Evolutionary conservation across 2,329 filamentous ascomycete species (phyloP).

Genomic region (Huntiella bhutanensis): DNA sequence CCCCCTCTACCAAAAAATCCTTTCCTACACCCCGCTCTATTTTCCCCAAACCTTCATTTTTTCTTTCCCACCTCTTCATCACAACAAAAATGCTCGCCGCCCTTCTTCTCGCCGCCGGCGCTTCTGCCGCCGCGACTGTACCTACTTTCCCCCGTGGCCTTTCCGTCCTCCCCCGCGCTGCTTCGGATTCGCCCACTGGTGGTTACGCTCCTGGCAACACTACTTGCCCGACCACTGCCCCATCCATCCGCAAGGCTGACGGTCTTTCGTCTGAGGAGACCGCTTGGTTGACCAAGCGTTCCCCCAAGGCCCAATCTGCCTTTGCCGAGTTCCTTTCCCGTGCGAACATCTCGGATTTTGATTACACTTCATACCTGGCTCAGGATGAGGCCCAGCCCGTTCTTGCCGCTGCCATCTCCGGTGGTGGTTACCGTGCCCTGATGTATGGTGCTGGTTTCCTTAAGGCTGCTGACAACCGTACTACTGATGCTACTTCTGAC

Average conservation of each 20-base stretch:
- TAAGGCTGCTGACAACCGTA: conserved; percentile 61
- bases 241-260: conserved; percentile 45
- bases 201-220: conserved; percentile 54
- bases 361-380: conserved; percentile 55
- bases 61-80: not conserved
- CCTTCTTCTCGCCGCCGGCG: conserved; percentile 8
- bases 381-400: conserved; percentile 23
- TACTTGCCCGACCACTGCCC: conserved; percentile 49
- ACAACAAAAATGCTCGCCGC: conserved; percentile 2
- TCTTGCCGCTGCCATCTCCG: conserved; percentile 60
- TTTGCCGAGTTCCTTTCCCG: conserved; percentile 55
- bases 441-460: conserved; percentile 66
- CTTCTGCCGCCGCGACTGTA: conserved; percentile 1
- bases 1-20: no score
- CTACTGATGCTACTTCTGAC: conserved; percentile 24
- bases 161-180: conserved; percentile 15
- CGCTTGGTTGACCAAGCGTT: conserved; percentile 52
- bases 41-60: not conserved
- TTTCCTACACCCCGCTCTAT: not conserved
- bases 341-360: conserved; percentile 58
- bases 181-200: conserved; percentile 25
- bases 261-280: conserved; percentile 46
- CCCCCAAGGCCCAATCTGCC: conserved; percentile 54
- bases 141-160: not conserved
- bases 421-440: conserved; percentile 74